phyloP scores from a whole-genome alignment of 2,329 filamentous ascomycete genomes.

The Sarocladium brachiariae region DNA sequence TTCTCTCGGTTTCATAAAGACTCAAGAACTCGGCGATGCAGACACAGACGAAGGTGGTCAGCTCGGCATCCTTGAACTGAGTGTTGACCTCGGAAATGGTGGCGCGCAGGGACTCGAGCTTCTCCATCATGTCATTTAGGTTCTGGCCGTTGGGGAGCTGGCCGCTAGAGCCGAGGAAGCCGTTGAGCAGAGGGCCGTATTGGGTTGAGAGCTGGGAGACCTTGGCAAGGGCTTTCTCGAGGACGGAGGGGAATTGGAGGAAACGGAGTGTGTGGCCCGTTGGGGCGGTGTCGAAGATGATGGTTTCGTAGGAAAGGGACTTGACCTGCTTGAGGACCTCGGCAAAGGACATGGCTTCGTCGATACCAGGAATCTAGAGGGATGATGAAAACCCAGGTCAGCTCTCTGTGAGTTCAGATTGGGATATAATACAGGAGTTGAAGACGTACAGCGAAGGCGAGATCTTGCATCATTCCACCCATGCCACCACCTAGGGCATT shows the following conservation, averaged over 20 bases:
- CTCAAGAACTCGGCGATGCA: conserved; percentile 97
- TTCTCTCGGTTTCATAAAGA: conserved; percentile 96
- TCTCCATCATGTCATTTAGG: conserved; percentile 84
- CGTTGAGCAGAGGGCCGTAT: conserved; percentile 93
- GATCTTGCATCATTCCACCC: conserved; percentile 97
- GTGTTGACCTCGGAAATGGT: conserved; percentile 95
- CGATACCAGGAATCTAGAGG: conserved; percentile 84
- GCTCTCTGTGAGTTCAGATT: too few species aligned
- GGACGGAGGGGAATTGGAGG: conserved; percentile 94
- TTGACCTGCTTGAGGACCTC: conserved; percentile 99
- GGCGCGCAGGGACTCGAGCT: conserved; percentile 87
- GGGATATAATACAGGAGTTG: neutral
- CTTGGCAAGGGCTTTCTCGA: conserved; percentile 98
- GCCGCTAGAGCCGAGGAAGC: conserved; percentile 73
- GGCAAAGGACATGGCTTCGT: conserved; percentile 99
- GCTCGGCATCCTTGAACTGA: conserved; percentile 93
- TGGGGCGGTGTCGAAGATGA: conserved; percentile 97
- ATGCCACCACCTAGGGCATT: conserved; percentile 68
- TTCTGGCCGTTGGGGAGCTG: conserved; percentile 84
- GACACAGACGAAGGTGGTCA: conserved; percentile 96
- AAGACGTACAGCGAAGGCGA: conserved; percentile 77
- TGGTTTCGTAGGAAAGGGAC: conserved; percentile 95
- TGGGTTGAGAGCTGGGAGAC: conserved; percentile 88
- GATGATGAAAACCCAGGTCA: conserved; percentile 4
- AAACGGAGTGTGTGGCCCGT: conserved; percentile 98